Base-by-base conservation (phyloP, 2,329 filamentous ascomycete genomes). In the Ophiocordyceps robertsii region DNA sequence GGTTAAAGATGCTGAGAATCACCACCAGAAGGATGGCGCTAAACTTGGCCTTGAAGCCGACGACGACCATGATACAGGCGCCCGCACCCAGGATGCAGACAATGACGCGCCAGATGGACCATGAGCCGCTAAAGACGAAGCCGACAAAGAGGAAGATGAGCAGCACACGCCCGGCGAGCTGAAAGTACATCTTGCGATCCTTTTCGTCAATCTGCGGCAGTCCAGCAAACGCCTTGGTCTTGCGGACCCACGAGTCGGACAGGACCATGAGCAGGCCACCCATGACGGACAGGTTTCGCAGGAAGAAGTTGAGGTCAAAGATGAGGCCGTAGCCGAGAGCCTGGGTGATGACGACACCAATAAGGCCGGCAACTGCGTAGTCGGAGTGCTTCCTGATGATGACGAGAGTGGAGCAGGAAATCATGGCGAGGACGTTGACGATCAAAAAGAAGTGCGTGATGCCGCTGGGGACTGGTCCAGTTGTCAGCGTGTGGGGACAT, bases 111-210 rank as follows among this genome's bases (percentile, higher is more conserved):
- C 88, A 88, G 56, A 95, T 66, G 57, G 79, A 85, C 92, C 92
- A 98, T 56, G 89, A 74, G 52, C 92, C 92, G 44, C 86, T 85
- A 68, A 95, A 95, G 55, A 98, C 84, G 58, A 98, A 98, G 46
- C 92, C 92, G 51, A 95, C 64, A 64, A 98, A 98, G 53, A 98
- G 75, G 77, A 98, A 95, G 68, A 98, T 96, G 55, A 98, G 73
- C 51, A 98, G 74, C 31, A 98, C 86, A 53, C 92, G 82, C 31
- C 92, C 92, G 51, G 92, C 92, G 48, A 98, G 82, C 77, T 96
- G 92, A 69, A 98, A 93, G 74, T 98, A 98, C 90, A 96, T 96
- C 77, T 96, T 98, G 68, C 89, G 85, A 65, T 98, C 92, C 79
- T 96, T 96, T 73, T 98, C 92, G 61, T 96, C 92, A 42, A 98